A percentile compares a stretch with the other conserved stretches of the same genome.
Evolutionary conservation across 2,329 filamentous ascomycete species (phyloP).

Genomic region (Corinectria fuckeliana): DNA sequence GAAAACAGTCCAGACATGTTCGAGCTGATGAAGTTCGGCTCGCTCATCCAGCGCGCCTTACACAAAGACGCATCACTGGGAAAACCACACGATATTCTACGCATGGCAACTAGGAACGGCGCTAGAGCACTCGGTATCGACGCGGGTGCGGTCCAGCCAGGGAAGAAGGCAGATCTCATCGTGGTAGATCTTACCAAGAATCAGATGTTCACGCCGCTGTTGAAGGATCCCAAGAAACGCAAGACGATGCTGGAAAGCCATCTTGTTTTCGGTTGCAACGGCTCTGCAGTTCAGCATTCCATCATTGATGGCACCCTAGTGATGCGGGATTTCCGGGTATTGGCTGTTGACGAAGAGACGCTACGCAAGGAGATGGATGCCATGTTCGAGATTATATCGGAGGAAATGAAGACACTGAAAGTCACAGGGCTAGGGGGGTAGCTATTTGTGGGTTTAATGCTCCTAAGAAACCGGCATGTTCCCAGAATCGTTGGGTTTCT

Average conservation of each 20-base stretch:
- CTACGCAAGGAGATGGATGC: conserved; percentile 9
- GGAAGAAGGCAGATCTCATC: conserved; percentile 18
- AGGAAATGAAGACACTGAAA: conserved; percentile 2
- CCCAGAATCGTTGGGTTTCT: too few species aligned
- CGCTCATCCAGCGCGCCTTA: conserved; percentile 17
- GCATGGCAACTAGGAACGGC: conserved; percentile 16
- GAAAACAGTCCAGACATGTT: conserved; percentile 24
- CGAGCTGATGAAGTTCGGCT: conserved; percentile 21
- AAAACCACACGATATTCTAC: conserved; percentile 14
- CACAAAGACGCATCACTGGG: conserved; percentile 15
- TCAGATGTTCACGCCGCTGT: conserved; percentile 20
- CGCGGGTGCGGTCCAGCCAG: conserved; percentile 3
- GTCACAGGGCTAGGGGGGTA: not conserved
- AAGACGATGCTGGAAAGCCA: conserved; percentile 18
- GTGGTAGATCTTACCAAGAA: conserved; percentile 19
- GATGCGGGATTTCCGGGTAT: conserved; percentile 4
- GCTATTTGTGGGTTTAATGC: too few species aligned
- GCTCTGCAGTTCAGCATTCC: conserved; percentile 12
- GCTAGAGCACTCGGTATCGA: conserved; percentile 17
- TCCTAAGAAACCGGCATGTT: not conserved
- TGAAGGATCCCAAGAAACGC: conserved; percentile 9
- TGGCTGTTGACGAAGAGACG: conserved; percentile 5
- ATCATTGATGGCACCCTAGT: conserved; percentile 7
- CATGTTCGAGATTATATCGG: conserved; percentile 11
- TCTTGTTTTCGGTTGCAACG: conserved; percentile 17